Percentiles rank a stretch among this genome's conserved stretches.
phyloP scores from a whole-genome alignment of 2,329 filamentous ascomycete genomes.

The Aspergillus latus region DNA sequence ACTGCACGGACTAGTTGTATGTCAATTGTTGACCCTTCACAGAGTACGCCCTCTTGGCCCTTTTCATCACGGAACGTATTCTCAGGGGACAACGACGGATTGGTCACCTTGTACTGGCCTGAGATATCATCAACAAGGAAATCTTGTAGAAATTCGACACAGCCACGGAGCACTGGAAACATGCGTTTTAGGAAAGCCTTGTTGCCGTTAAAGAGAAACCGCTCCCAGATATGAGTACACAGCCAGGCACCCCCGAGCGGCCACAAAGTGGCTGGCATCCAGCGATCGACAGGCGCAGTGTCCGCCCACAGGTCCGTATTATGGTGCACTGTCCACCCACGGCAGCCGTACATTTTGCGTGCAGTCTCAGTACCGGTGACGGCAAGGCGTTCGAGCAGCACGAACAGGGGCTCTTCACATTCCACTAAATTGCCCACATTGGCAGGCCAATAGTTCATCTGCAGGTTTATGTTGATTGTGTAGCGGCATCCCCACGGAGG shows the following conservation, averaged over 20 bases:
- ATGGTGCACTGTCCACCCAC: slow-evolving; percentile 58
- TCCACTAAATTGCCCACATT: slow-evolving; percentile 53
- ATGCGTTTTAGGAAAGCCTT: slow-evolving; percentile 21
- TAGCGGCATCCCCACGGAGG: slow-evolving; percentile 57
- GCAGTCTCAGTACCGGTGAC: slow-evolving; percentile 53
- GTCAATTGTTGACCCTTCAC: slow-evolving; percentile 50
- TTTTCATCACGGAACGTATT: slow-evolving; percentile 30
- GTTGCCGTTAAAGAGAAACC: slow-evolving; percentile 53
- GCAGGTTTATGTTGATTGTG: slow-evolving; percentile 59
- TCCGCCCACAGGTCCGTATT: slow-evolving; percentile 62
- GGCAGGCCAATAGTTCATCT: slow-evolving; percentile 62
- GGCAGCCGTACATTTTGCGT: slow-evolving; percentile 52
- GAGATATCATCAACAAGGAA: slow-evolving; percentile 28
- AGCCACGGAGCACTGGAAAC: slow-evolving; percentile 28
- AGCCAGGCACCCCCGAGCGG: slow-evolving; percentile 57
- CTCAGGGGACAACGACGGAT: slow-evolving; percentile 32
- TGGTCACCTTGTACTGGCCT: slow-evolving; percentile 27
- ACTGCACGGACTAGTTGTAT: slow-evolving; percentile 46
- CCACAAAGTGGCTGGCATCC: slow-evolving; percentile 41
- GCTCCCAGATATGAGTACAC: slow-evolving; percentile 60
- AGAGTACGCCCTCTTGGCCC: slow-evolving; percentile 24
- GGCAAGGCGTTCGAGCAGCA: slow-evolving; percentile 41
- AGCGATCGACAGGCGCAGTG: slow-evolving; percentile 52
- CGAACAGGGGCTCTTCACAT: slow-evolving; percentile 43
- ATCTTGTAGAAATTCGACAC: slow-evolving; percentile 32